A percentile compares a stretch with the other conserved stretches of the same genome.
Evolutionary conservation across 2,329 filamentous ascomycete species (phyloP).

Genomic region (Sarocladiaceae sp.): DNA sequence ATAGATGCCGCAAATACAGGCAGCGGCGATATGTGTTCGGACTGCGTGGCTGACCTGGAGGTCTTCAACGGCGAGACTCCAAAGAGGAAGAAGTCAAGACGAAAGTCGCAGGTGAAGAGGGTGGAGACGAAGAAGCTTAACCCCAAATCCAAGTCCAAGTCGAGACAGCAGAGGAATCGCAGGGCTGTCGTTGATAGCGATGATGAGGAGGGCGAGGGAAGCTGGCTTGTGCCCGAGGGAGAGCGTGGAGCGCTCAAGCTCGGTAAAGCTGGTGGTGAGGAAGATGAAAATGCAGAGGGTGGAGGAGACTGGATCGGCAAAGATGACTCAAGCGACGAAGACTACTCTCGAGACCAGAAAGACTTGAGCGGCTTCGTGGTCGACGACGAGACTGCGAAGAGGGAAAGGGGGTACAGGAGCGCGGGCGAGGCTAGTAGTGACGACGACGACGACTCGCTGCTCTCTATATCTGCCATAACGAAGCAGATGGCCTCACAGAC

Average conservation of each 20-base stretch:
- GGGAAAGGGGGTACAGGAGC: conserved; percentile 22
- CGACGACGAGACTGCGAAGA: conserved; percentile 38
- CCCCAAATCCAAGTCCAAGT: conserved; percentile 17
- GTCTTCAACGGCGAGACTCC: conserved; percentile 44
- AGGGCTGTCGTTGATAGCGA: conserved; percentile 61
- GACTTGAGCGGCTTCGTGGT: conserved; percentile 51
- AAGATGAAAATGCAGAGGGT: conserved; percentile 82
- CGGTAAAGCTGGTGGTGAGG: conserved; percentile 74
- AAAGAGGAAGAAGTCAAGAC: conserved; percentile 26
- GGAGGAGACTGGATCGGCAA: conserved; percentile 73
- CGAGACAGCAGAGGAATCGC: conserved; percentile 39
- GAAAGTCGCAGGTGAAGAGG: conserved; percentile 15
- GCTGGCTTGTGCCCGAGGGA: conserved; percentile 71
- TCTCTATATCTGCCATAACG: conserved; percentile 29
- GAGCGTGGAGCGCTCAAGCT: conserved; percentile 56
- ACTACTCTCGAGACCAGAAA: conserved; percentile 46
- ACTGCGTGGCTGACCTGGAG: conserved; percentile 70
- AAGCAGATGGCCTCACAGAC: conserved; percentile 31
- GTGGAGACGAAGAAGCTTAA: conserved; percentile 34
- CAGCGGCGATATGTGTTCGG: conserved; percentile 54
- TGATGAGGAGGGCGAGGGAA: conserved; percentile 63
- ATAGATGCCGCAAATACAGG: conserved; percentile 42
- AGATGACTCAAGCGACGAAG: conserved; percentile 60
- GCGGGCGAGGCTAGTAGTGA: conserved; percentile 18
- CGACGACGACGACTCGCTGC: conserved; percentile 22